These are phyloP conservation scores for Pleodorina starrii DNA, from an alignment of 139 green algal species.

Conservation along the genomic window DNA sequence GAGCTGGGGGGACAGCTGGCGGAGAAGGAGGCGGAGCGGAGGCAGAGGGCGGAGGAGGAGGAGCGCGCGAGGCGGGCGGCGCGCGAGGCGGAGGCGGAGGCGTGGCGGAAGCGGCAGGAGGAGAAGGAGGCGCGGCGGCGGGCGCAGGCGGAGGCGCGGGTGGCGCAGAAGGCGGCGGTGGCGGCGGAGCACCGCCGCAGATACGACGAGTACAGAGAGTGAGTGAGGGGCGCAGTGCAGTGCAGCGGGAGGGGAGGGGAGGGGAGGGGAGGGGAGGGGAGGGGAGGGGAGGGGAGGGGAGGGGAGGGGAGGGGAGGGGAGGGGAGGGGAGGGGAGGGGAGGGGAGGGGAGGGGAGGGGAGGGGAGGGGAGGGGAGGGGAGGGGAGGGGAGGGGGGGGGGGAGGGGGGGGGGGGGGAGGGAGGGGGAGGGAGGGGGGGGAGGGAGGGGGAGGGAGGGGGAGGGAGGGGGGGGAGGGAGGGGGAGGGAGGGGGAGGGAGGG, in stretches of 20 bases:
- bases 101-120: neutral
- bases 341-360: too few relatives aligned
- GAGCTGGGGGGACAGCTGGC: conserved; percentile 25
- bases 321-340: too few relatives aligned
- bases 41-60: conserved; percentile 6
- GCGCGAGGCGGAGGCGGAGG: neutral
- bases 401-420: too few relatives aligned
- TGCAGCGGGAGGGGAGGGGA: neutral
- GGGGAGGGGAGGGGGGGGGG: too few relatives aligned
- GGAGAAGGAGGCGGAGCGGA: neutral
- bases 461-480: too few relatives aligned
- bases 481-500: too few relatives aligned
- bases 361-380: too few relatives aligned
- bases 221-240: too few relatives aligned
- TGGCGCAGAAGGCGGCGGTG: conserved; percentile 29
- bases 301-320: neutral
- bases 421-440: too few relatives aligned
- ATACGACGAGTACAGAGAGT: conserved; percentile 34
- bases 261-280: neutral
- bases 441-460: too few relatives aligned
- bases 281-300: neutral
- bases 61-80: neutral
- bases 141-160: neutral
- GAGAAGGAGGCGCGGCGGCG: neutral
- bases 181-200: conserved; percentile 38